phyloP scores from a whole-genome alignment of 2,329 filamentous ascomycete genomes.

The Apiospora phragmitis region DNA sequence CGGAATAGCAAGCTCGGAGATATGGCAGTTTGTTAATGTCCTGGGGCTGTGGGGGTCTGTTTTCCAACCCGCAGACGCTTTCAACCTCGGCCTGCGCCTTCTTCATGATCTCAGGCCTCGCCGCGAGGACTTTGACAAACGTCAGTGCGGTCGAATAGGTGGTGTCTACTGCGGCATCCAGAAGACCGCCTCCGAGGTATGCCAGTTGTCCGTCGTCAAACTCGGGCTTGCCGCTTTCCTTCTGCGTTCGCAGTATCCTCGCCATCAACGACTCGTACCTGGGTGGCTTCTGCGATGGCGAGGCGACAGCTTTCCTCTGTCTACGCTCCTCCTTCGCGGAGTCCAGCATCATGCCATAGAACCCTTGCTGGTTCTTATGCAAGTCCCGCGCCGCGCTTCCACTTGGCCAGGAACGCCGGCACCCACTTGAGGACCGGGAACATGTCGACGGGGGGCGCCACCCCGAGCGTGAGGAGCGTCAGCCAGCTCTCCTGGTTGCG shows the following conservation, averaged over 20 bases:
- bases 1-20: constrained; percentile 20
- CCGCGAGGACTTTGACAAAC: constrained; percentile 18
- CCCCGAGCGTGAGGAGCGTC: constrained; percentile 13
- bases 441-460: constrained; percentile 15
- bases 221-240: constrained; percentile 13
- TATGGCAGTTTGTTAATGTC: constrained; percentile 17
- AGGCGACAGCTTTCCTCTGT: not conserved
- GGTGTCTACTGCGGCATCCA: constrained; percentile 22
- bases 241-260: constrained; percentile 12
- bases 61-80: constrained; percentile 11
- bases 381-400: constrained; percentile 14
- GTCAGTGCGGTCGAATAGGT: constrained; percentile 16
- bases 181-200: constrained; percentile 18
- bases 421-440: constrained; percentile 16
- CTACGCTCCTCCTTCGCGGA: constrained; percentile 9
- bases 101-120: constrained; percentile 18
- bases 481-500: constrained; percentile 15
- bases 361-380: constrained; percentile 11
- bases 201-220: constrained; percentile 18
- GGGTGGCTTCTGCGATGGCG: not conserved
- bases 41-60: constrained; percentile 12
- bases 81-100: constrained; percentile 21
- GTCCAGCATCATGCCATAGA: constrained; percentile 17
- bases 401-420: constrained; percentile 13
- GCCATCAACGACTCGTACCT: constrained; percentile 12